A percentile compares a stretch with the other conserved stretches of the same genome.
These are phyloP conservation scores for Linnemannia zychae DNA, from an alignment of 192 early-diverging fungal species.

Conservation along the genomic window DNA sequence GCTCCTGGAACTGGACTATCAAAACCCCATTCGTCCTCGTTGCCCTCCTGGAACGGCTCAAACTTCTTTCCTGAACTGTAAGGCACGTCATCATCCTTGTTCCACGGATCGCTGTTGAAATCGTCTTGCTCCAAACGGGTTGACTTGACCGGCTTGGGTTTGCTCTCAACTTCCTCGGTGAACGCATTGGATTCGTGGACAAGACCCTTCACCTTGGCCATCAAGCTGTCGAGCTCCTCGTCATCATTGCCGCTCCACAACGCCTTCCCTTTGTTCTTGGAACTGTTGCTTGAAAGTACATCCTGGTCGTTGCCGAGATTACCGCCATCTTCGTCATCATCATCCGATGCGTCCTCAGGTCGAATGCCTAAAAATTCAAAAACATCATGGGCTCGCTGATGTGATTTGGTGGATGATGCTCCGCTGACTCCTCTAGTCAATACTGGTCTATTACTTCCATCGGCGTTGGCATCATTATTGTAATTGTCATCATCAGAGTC, in stretches of 20 bases:
- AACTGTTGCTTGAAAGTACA: background rate
- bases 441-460: slow-evolving; percentile 2
- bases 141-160: background rate
- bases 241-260: slow-evolving; percentile 8
- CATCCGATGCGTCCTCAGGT: slow-evolving; percentile 25
- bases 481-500: slow-evolving; percentile 16
- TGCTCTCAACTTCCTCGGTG: slow-evolving; percentile 7
- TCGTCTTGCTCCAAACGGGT: slow-evolving; percentile 4
- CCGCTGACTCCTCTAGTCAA: slow-evolving; percentile 1
- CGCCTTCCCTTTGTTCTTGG: slow-evolving; percentile 37
- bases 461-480: background rate
- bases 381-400: slow-evolving; percentile 22
- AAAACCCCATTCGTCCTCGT: slow-evolving; percentile 21
- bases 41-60: slow-evolving; percentile 38
- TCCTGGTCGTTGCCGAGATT: background rate
- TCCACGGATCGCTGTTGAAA: background rate
- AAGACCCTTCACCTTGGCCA: slow-evolving; percentile 47
- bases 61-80: slow-evolving; percentile 16
- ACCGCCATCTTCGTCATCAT: slow-evolving; percentile 15
- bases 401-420: background rate
- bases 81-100: background rate
- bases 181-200: slow-evolving; percentile 35
- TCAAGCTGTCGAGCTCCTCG: slow-evolving; percentile 28
- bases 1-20: background rate
- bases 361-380: slow-evolving; percentile 45